Evolutionary conservation across 305 asterid genomes (phyloP), one percentile per base, ranked within the genome.

Genomic region (Solanum aculeatissimum): DNA sequence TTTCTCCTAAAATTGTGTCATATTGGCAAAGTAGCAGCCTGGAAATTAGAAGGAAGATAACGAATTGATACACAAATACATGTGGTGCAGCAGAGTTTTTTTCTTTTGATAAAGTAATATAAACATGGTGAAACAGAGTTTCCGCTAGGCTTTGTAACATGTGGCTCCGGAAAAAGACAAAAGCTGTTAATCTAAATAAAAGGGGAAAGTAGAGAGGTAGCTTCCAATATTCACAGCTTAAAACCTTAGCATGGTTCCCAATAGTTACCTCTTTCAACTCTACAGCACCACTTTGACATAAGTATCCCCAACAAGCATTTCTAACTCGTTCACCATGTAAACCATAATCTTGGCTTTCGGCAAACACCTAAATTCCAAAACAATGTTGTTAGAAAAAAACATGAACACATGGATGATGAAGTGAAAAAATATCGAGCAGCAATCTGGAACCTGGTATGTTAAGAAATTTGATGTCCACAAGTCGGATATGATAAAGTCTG

Each of bases 301-400:
- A 96, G 91, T 95, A 97, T 85, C 98, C 99, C 99, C 99, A 97
- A 87, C 98, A 97, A 87, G 99, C 98, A 92, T 89, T 97, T 92
- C 98, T 92, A 63, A 97, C 99, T 80, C 98, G 98, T 85, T 97
- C 98, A 77, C 99, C 99, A 86, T 97, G 96, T 35, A 89, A 85
- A 57, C 99, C 99, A 86, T 95, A 97, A 90, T 97, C 99, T 89
- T 97, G 99, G 89, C 94, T 92, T 92, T 97, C 99, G 68, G 99
- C 99, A 83, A 97, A 97, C 84, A 97, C 97, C 99, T 97, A 87
- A 42, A 89, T 27, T 75, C 81, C 68, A 60, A 82, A 71, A 68
- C 25, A 68, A 58, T 27, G 25, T 66, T 47, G 75, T 83, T 51
- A 83, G 88, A 58, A 53, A 68, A 69, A 42, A 7, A 54, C 57